Base-by-base conservation (phyloP, 2,329 filamentous ascomycete genomes). In the Colletotrichum orbiculare region DNA sequence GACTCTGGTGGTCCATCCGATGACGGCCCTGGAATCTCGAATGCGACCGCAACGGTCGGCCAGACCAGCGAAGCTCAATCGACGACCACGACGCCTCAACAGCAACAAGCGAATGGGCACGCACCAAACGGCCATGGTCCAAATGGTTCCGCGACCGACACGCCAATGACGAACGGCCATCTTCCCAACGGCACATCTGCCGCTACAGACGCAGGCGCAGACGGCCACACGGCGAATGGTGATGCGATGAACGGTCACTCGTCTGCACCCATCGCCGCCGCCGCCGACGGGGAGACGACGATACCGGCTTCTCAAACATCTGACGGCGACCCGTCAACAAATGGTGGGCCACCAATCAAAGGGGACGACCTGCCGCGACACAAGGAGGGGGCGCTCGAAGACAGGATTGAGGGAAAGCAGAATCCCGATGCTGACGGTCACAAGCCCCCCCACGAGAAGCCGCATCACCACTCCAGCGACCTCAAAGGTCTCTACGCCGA, bases 401-500 rank as follows among this genome's bases (percentile, higher is more conserved):
- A 64, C 41, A 64, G 50, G 17, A 60, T 62, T 39, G 54, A 66
- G 43, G 49, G 62, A 45, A 52, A 41, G 41, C 66, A 63, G 62
- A 62, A 67, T 35, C 57, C 57, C 9, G 48, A 68, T 43, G 63
- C 57, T 58, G 53, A 68, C 46, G 64, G 64, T 48, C 64, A 68
- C 11, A 59, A 64, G 50, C 53, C 62, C 33, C 55, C 56, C 11
- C n/a, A 66, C 53, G 45, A 64, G 52, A 59, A 66, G 60, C 55
- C 55, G 13, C 52, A 67, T 11, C 68, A 72, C 11, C 70, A 67
- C 43, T 48, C 73, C 50, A 66, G 69, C 39, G 57, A 70, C 15
- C 54, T 80, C 46, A 78, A 77, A 64, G 68, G 71, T 5, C 76
- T 76, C 62, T 64, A 79, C 56, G 73, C 73, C 41, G 72, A 76